Evolutionary conservation across 441 rosid genomes (phyloP).

Genomic region (Omphalea diandra): DNA sequence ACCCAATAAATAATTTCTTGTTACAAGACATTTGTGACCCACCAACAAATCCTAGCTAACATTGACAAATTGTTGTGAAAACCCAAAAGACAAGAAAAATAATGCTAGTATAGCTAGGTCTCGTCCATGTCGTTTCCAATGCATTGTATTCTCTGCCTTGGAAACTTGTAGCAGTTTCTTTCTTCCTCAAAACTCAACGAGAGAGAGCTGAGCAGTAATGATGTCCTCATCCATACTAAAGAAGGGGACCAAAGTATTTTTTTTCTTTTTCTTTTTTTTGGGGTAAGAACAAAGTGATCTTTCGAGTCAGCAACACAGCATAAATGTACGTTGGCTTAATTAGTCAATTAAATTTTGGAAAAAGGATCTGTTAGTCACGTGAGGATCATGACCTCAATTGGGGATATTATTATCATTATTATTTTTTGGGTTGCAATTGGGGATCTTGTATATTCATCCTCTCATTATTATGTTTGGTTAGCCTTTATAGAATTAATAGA

Average conservation of each 20-base stretch:
- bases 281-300: conserved; percentile 21
- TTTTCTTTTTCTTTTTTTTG: too few species aligned
- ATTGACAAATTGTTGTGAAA: too few species aligned
- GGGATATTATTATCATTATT: not conserved
- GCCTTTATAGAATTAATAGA: not conserved
- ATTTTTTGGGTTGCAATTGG: too few species aligned
- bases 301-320: conserved; percentile 23
- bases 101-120: too few species aligned
- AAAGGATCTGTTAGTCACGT: conserved; percentile 25
- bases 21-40: conserved; percentile 25
- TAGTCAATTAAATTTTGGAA: not conserved
- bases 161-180: conserved; percentile 30
- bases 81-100: not conserved
- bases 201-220: conserved; percentile 12
- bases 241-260: too few species aligned
- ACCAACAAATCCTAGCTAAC: conserved; percentile 19
- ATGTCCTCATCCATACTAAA: conserved; percentile 20
- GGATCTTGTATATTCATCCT: too few species aligned
- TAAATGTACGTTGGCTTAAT: too few species aligned
- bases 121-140: conserved; percentile 22
- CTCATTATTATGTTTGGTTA: conserved; percentile 31
- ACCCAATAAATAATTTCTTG: conserved; percentile 17
- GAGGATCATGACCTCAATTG: conserved; percentile 34
- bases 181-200: conserved; percentile 16
- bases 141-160: conserved; percentile 30